Base-by-base conservation (phyloP, 2,329 filamentous ascomycete species). In the Cylindrodendrum hubeiense region DNA sequence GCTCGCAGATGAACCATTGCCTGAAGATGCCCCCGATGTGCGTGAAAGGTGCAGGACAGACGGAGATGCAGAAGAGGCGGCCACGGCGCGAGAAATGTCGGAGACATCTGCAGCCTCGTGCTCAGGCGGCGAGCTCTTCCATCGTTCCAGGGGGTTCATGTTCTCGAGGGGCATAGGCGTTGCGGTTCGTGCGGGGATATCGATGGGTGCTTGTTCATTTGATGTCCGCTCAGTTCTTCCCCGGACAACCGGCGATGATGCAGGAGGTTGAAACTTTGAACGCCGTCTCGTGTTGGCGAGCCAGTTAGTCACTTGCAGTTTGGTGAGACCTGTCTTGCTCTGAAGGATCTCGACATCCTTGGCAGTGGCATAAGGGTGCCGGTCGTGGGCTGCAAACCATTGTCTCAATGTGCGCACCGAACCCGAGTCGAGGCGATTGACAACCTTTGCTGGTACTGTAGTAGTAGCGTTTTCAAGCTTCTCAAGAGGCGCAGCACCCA, bases 241-340 rank as follows among this genome's bases (percentile, higher is more conserved):
- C 1, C 26, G 43, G 50, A 43, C 12, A 6, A n/a, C n/a, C n/a
- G n/a, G n/a, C n/a, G 55, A 43, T 3, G 47, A 28, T 7, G 60
- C 28, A 0, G 33, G 17, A 1, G 30, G 53, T 0, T 63, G 53
- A n/a, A n/a, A n/a, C 81, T 96, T 97, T 70, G 91, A 90, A 65
- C 94, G 86, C 55, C 94, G 88, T 26, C 94, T 88, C 34, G 93
- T 93, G 77, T 97, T 97, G 59, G 94, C 93, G 41, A 97, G 87
- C 94, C 94, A 97, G 75, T 96, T 97, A 5, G 90, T 88, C 63
- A 97, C 93, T 75, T 97, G 94, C 6, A 86, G 91, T 71, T 91
- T 88, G 75, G 87, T 93, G 19, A 97, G 84, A 2, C 93, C 92
- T 0, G 94, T 97, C 69, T 90, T 86, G 49, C 86, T 83, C 76